These are phyloP conservation scores for Colletotrichum sansevieriae DNA, from an alignment of 2,329 filamentous ascomycete species.

Conservation along the genomic window DNA sequence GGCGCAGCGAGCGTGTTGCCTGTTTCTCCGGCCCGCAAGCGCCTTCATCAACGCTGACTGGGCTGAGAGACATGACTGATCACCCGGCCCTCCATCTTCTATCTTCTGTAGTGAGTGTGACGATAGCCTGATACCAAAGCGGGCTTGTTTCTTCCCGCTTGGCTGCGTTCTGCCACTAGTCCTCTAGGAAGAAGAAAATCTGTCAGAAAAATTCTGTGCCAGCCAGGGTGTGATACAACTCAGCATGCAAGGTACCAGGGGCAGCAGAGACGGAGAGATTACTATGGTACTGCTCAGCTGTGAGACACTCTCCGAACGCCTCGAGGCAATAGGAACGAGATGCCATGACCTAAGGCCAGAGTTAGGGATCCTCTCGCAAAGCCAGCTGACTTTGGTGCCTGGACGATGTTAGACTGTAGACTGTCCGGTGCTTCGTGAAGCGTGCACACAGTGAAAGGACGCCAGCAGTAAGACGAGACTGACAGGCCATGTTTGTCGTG, in stretches of 20 bases:
- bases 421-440: background rate
- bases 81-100: conserved; percentile 29
- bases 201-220: conserved; percentile 5
- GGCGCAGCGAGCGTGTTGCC: conserved; percentile 7
- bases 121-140: conserved; percentile 12
- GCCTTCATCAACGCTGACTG: conserved; percentile 13
- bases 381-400: background rate
- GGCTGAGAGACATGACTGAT: conserved; percentile 13
- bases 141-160: conserved; percentile 12
- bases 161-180: background rate
- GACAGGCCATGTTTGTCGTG: background rate
- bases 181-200: background rate
- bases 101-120: conserved; percentile 11
- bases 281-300: background rate
- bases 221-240: conserved; percentile 29
- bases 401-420: background rate
- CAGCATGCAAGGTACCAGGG: conserved; percentile 39
- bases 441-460: background rate
- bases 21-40: conserved; percentile 1
- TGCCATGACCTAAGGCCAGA: background rate
- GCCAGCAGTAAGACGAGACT: background rate
- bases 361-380: background rate
- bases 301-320: background rate
- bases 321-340: conserved; percentile 5
- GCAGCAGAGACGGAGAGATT: conserved; percentile 5